A percentile compares a stretch with the other conserved stretches of the same genome.
These are phyloP conservation scores for Flaveria ramosissima DNA, from an alignment of 129 eudicot genomes.

Conservation along the genomic window DNA sequence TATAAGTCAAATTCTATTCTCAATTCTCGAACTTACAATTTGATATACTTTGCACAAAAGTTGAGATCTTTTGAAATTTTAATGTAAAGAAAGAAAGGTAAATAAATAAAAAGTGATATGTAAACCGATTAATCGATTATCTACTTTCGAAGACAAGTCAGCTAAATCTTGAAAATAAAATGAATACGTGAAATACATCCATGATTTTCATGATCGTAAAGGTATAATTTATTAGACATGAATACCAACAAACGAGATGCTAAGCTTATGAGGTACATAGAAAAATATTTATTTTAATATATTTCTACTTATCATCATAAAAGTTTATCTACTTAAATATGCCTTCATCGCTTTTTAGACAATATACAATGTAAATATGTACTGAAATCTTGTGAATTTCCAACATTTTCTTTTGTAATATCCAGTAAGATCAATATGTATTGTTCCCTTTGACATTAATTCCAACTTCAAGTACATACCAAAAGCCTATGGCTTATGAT, in stretches of 20 bases:
- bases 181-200: background rate
- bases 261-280: background rate
- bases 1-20: too few relatives aligned
- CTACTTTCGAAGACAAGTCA: background rate
- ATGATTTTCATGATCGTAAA: background rate
- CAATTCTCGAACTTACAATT: too few relatives aligned
- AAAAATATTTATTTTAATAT: background rate
- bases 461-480: too few relatives aligned
- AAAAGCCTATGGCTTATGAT: too few relatives aligned
- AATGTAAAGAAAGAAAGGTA: too few relatives aligned
- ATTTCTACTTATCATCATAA: background rate
- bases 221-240: too few relatives aligned
- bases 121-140: background rate
- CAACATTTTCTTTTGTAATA: background rate
- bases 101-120: background rate
- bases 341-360: background rate
- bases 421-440: too few relatives aligned
- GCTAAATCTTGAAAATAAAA: background rate
- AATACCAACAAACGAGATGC: background rate
- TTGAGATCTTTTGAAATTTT: too few relatives aligned
- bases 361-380: background rate
- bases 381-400: background rate
- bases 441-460: too few relatives aligned
- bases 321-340: background rate
- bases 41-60: too few relatives aligned